Percentiles rank a stretch among this genome's conserved stretches.
Evolutionary conservation across 2,329 filamentous ascomycete species (phyloP).

Genomic region (Hypoxylon sp.): DNA sequence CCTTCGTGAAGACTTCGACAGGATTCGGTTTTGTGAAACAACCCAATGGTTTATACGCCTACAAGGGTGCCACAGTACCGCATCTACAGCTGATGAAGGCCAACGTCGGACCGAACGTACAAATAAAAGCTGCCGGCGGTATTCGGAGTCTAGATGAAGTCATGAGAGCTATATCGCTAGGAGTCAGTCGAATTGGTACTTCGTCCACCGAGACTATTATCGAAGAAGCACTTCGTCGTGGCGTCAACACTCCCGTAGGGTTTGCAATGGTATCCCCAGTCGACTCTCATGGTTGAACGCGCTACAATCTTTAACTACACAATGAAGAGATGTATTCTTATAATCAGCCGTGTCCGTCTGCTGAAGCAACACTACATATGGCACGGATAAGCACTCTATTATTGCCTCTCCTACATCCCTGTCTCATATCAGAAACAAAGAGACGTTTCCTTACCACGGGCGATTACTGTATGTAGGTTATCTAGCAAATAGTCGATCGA

Average conservation of each 20-base stretch:
- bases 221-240: conserved; percentile 65
- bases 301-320: background rate
- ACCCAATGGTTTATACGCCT: conserved; percentile 64
- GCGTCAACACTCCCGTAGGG: conserved; percentile 35
- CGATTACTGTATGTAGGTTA: background rate
- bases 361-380: background rate
- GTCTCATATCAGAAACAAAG: background rate
- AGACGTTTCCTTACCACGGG: background rate
- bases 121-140: conserved; percentile 72
- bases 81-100: conserved; percentile 69
- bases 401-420: background rate
- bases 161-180: conserved; percentile 67
- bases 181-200: conserved; percentile 69
- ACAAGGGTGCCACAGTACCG: conserved; percentile 66
- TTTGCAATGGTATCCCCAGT: conserved; percentile 22
- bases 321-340: background rate
- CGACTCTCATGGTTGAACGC: conserved; percentile 12
- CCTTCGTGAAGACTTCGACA: conserved; percentile 73
- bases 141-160: conserved; percentile 70
- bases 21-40: conserved; percentile 74
- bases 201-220: conserved; percentile 69
- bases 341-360: background rate
- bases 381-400: background rate
- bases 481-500: background rate
- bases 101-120: conserved; percentile 60